Evolutionary conservation across 75 land plant genomes (phyloP).

Genomic region (Chamaecyparis obtusa): DNA sequence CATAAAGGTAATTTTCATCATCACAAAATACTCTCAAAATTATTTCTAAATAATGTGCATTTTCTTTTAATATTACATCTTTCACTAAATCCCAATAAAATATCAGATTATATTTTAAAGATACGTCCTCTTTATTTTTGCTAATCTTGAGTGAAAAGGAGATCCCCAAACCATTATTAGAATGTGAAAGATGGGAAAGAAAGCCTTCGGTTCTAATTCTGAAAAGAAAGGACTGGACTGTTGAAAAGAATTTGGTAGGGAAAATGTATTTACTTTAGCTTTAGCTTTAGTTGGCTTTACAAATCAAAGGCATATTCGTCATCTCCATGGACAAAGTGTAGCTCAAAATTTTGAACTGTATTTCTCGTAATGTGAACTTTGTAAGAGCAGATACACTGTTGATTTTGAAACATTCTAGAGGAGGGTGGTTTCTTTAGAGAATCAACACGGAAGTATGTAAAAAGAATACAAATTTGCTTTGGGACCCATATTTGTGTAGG

Average conservation of each 20-base stretch:
- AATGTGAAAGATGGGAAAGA: too few relatives aligned
- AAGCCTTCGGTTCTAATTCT: too few relatives aligned
- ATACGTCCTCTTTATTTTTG: too few relatives aligned
- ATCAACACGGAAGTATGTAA: background rate
- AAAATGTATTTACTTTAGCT: background rate
- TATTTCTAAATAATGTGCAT: too few relatives aligned
- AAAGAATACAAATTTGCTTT: background rate
- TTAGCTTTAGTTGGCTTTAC: background rate
- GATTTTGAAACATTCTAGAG: background rate
- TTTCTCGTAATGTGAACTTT: background rate
- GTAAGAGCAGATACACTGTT: background rate
- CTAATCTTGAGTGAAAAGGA: too few relatives aligned
- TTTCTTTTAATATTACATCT: too few relatives aligned
- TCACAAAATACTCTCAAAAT: too few relatives aligned
- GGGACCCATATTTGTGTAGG: background rate
- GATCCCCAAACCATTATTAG: too few relatives aligned
- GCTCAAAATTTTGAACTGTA: background rate
- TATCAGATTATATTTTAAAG: too few relatives aligned
- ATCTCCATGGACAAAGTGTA: background rate
- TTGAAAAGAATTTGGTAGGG: background rate
- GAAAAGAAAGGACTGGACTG: too few relatives aligned
- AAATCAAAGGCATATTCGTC: background rate
- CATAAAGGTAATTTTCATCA: too few relatives aligned
- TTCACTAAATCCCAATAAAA: too few relatives aligned
- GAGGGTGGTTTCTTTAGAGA: background rate